Evolutionary conservation across 768 basidiomycete species (phyloP).

Genomic region (Podaxis sp.): DNA sequence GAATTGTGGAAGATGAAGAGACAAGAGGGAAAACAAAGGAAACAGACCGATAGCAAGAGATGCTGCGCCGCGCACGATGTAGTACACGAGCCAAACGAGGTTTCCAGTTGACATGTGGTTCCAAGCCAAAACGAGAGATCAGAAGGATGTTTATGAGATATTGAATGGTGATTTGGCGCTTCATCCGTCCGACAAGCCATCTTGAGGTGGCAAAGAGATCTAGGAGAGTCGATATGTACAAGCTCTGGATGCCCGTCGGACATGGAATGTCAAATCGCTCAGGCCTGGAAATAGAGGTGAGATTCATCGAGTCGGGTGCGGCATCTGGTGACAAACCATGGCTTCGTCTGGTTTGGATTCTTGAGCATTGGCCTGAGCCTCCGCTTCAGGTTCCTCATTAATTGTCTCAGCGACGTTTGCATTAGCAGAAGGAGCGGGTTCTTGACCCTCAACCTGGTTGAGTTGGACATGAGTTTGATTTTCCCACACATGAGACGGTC

Average conservation of each 20-base stretch:
- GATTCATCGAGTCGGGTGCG: not conserved
- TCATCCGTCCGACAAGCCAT: constrained; percentile 1
- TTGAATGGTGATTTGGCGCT: not conserved
- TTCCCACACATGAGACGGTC: constrained; percentile 7
- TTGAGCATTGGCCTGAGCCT: constrained; percentile 35
- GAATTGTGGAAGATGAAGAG: not conserved
- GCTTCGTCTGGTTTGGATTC: constrained; percentile 17
- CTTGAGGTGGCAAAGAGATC: not conserved
- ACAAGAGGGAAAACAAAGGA: constrained; percentile 14
- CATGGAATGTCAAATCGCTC: constrained; percentile 7
- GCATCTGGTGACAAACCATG: not conserved
- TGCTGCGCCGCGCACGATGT: not conserved
- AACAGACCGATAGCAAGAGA: constrained; percentile 12
- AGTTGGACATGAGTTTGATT: constrained; percentile 21
- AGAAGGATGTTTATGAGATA: constrained; percentile 4
- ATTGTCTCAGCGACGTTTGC: constrained; percentile 47
- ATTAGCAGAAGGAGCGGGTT: constrained; percentile 33
- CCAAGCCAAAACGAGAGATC: constrained; percentile 10
- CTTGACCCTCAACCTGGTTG: constrained; percentile 38
- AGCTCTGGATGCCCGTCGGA: not conserved
- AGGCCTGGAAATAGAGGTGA: constrained; percentile 4
- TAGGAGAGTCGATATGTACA: not conserved
- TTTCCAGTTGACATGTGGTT: constrained; percentile 11
- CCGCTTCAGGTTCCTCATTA: constrained; percentile 53
- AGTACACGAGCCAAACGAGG: constrained; percentile 6